Base-by-base conservation (phyloP, 129 eudicot species). In the Pulicaria dysenterica region DNA sequence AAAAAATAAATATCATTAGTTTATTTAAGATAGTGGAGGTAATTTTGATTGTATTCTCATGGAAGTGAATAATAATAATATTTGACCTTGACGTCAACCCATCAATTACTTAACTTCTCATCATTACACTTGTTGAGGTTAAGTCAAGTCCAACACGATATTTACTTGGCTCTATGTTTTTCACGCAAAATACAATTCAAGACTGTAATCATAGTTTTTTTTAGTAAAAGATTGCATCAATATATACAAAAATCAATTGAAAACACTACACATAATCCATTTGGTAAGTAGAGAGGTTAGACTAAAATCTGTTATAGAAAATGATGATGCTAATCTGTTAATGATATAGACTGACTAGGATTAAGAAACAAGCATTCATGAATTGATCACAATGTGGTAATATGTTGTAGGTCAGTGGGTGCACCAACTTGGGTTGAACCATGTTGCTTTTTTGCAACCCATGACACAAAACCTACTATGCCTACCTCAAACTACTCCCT, bases 401-500 rank as follows among this genome's bases (percentile, higher is more conserved):
- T 24, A 62, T 24, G 31, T 24, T 58, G 74, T 78, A 80, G 77
- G 80, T 84, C 42, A 88, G 97, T 88, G 88, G 97, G 84, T 91
- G 90, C 86, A 91, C 85, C 95, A 85, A 91, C 97, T 80, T 75
- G 82, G 43, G 83, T 85, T 83, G 87, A 87, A 84, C 87, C 64
- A 69, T 64, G 83, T 57, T 74, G 44, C 63, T 67, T 64, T 68
- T 36, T 70, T 70, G 65, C 70, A 51, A 54, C 50, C 79, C 73
- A 70, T 80, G 77, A 55, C 53, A 68, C 77, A 80, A 62, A 85
- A 91, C 87, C 88, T 82, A 88, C 87, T 81, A 80, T 69, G 85
- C 89, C 96, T 67, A 91, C 83, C 88, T 79, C 71, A 73, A 84
- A 73, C 81, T 61, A 73, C 79, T 78, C 86, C 58, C 67, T 39